A percentile compares a stretch with the other conserved stretches of the same genome.
These are phyloP conservation scores for Boletus coccyginus DNA, from an alignment of 768 basidiomycete species.

Conservation along the genomic window DNA sequence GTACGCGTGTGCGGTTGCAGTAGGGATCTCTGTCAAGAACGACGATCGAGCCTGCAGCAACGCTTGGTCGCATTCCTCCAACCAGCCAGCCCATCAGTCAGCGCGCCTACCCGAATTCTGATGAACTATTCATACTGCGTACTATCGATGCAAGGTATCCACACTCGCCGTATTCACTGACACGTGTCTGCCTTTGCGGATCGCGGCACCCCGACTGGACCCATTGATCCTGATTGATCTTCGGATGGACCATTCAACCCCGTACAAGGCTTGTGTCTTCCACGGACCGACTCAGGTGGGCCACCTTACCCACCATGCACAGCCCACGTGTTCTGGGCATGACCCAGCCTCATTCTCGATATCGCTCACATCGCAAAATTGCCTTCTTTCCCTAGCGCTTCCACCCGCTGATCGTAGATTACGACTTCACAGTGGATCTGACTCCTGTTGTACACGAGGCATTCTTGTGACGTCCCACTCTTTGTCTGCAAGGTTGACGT, in stretches of 20 bases:
- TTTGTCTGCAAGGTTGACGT: constrained; percentile 3
- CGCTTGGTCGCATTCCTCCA: not conserved
- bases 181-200: constrained; percentile 20
- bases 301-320: constrained; percentile 15
- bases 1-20: not conserved
- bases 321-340: constrained; percentile 26
- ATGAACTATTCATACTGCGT: not conserved
- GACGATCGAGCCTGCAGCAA: not conserved
- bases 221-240: constrained; percentile 18
- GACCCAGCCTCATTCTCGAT: constrained; percentile 8
- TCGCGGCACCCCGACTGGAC: constrained; percentile 15
- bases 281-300: constrained; percentile 11
- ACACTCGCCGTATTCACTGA: not conserved
- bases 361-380: constrained; percentile 8
- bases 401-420: constrained; percentile 13
- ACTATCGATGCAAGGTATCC: not conserved
- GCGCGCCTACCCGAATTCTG: not conserved
- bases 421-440: constrained; percentile 17
- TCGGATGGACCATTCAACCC: constrained; percentile 10
- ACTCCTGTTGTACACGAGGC: constrained; percentile 29
- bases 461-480: constrained; percentile 5
- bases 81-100: not conserved
- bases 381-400: constrained; percentile 10
- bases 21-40: not conserved
- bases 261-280: constrained; percentile 12